phyloP scores from a whole-genome alignment of 768 basidiomycete species.

The Paxillus rubicundulus region DNA sequence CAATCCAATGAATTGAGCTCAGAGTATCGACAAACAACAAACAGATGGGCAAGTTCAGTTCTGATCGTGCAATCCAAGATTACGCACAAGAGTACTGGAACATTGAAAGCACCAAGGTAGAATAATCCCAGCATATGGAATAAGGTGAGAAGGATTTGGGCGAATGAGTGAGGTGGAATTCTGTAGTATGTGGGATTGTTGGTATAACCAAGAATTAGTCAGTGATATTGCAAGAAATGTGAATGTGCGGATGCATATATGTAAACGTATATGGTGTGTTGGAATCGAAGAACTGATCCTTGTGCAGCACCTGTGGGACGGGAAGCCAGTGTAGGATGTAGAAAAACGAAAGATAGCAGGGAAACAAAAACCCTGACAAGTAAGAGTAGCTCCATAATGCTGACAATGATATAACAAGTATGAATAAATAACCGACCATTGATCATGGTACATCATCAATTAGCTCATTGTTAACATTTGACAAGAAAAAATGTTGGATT shows the following conservation, averaged over 20 bases:
- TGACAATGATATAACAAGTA: too few relatives aligned
- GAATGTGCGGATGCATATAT: background rate
- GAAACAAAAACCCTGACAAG: background rate
- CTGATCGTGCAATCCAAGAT: slow-evolving; percentile 88
- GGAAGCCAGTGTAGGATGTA: background rate
- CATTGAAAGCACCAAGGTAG: slow-evolving; percentile 48
- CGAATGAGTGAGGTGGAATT: background rate
- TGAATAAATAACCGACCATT: background rate
- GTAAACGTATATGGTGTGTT: background rate
- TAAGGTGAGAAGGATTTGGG: background rate
- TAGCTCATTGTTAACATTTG: background rate
- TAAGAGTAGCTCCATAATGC: background rate
- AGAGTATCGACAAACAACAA: slow-evolving; percentile 32
- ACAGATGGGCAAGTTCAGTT: slow-evolving; percentile 96
- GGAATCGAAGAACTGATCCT: background rate
- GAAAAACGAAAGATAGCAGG: background rate
- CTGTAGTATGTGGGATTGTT: slow-evolving; percentile 11
- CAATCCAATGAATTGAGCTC: slow-evolving; percentile 59
- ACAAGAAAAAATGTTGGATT: too few relatives aligned
- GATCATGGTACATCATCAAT: background rate
- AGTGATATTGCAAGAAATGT: slow-evolving; percentile 1
- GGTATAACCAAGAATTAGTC: background rate
- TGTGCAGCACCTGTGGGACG: background rate
- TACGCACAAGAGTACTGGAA: slow-evolving; percentile 91
- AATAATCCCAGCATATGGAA: slow-evolving; percentile 11